A percentile compares a stretch with the other conserved stretches of the same genome.
These are phyloP conservation scores for Phaeosphaeria sp. DNA, from an alignment of 2,329 filamentous ascomycete species.

Conservation along the genomic window DNA sequence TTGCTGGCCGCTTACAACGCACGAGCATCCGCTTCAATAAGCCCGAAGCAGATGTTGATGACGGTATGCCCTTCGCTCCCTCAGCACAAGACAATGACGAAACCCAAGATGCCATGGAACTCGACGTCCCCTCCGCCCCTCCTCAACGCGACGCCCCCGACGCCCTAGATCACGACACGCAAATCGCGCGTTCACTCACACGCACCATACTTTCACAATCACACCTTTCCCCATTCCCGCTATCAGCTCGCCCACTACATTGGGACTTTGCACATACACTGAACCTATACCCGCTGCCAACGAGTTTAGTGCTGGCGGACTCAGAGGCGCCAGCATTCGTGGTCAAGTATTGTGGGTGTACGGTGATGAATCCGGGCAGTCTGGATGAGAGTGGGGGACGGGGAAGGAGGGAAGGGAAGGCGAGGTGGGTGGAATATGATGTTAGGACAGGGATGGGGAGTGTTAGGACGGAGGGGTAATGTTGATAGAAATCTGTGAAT, in stretches of 20 bases:
- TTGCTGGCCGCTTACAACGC: conserved; percentile 78
- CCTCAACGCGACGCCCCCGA: conserved; percentile 19
- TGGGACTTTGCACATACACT: conserved; percentile 85
- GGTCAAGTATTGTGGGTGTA: conserved; percentile 92
- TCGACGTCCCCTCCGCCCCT: conserved; percentile 45
- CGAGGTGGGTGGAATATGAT: conserved; percentile 86
- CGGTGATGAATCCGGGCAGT: conserved; percentile 90
- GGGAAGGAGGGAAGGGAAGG: conserved; percentile 69
- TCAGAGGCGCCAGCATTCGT: conserved; percentile 81
- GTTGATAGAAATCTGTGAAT: too few species aligned
- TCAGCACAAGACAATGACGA: conserved; percentile 16
- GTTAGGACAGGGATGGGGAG: conserved; percentile 32
- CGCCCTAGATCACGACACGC: conserved; percentile 39
- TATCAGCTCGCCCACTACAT: conserved; percentile 79
- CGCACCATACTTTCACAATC: conserved; percentile 93
- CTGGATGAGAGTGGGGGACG: conserved; percentile 67
- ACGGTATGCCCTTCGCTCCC: conserved; percentile 27
- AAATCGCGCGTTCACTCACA: conserved; percentile 76
- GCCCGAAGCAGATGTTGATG: conserved; percentile 47
- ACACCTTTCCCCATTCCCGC: conserved; percentile 84
- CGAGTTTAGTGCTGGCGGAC: conserved; percentile 82
- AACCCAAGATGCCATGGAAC: conserved; percentile 52
- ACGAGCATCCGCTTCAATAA: conserved; percentile 75
- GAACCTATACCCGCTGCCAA: conserved; percentile 87
- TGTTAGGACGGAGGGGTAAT: conserved; percentile 35